Evolutionary conservation across 31 red algal genomes (phyloP).

Genomic region (Odonthalia washingtoniensis): DNA sequence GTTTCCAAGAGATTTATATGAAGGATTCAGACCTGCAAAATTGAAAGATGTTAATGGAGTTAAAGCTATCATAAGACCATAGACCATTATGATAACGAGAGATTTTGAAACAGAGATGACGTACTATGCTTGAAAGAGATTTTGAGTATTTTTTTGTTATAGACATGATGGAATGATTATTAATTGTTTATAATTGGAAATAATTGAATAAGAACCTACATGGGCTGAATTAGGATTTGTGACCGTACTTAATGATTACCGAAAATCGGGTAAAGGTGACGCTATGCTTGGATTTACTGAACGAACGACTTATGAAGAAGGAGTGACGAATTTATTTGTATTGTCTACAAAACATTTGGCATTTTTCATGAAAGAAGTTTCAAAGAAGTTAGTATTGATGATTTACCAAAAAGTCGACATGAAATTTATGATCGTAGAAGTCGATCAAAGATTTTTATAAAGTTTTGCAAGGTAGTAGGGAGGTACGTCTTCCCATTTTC

Average conservation of each 20-base stretch:
- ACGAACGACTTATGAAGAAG: slow-evolving; percentile 68
- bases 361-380: slow-evolving; percentile 97
- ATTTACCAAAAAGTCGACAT: no score
- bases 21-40: slow-evolving; percentile 71
- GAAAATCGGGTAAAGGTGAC: slow-evolving; percentile 91
- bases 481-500: no score
- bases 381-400: no score
- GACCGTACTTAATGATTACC: slow-evolving; percentile 89
- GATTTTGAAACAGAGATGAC: no score
- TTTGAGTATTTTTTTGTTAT: slow-evolving; percentile 88
- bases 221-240: slow-evolving; percentile 90
- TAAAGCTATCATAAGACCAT: no score
- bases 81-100: no score
- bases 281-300: slow-evolving; percentile 93
- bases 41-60: slow-evolving; percentile 83
- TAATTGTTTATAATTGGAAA: slow-evolving; percentile 78
- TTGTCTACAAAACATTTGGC: slow-evolving; percentile 88
- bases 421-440: no score
- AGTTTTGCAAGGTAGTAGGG: no score
- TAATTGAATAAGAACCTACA: slow-evolving; percentile 56
- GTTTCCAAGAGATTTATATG: slow-evolving; percentile 97
- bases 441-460: no score
- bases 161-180: slow-evolving; percentile 98
- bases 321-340: slow-evolving; percentile 86
- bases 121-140: no score